Evolutionary conservation across 257 asterid genomes (phyloP), one percentile per base, ranked within the genome.

Genomic region (Fraxinus cuspidata): DNA sequence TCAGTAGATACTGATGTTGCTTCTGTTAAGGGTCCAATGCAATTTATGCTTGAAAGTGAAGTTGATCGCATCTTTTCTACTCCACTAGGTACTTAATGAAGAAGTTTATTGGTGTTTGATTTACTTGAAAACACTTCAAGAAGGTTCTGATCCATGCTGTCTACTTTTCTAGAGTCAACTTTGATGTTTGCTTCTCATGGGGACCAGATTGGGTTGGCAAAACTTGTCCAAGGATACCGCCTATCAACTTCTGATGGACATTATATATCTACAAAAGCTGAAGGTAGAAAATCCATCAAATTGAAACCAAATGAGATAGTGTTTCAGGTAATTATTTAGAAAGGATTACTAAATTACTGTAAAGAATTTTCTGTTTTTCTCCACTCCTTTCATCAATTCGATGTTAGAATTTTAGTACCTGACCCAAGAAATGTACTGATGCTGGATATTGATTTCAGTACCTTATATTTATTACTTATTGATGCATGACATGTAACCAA

Each of bases 11-110:
- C 86, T 56, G 97, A 92, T 84, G 93, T 44, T 32, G 64, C 90
- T 80, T 80, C 93, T 81, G 81, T 89, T 63, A 96, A 92, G 94
- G 97, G 97, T 31, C 99, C 97, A 25, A 56, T 89, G 91, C 97
- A 90, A 84, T 90, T 92, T 89, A 78, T 93, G 92, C 91, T 96
- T 60, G 98, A 96, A 81, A 88, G 87, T 74, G 97, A 91, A 87
- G 94, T 96, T 90, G 97, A 96, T 82, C 90, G 97, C 66, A 88
- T 96, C 79, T 96, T 89, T 88, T 90, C 98, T 84, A 90, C 97
- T 64, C 99, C 99, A 47, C 77, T 96, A 92, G 98, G 99, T 96
- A 86, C 84, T 78, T 74, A 34, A 79, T 53, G 68, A 73, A 42
- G 73, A 72, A 84, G 35, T 74, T 35, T 81, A 40, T 60, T 67